Evolutionary conservation across 805 yeast genomes (phyloP), one percentile per base, ranked within the genome.

Genomic region (Sugiyamaella mastotermitis): DNA sequence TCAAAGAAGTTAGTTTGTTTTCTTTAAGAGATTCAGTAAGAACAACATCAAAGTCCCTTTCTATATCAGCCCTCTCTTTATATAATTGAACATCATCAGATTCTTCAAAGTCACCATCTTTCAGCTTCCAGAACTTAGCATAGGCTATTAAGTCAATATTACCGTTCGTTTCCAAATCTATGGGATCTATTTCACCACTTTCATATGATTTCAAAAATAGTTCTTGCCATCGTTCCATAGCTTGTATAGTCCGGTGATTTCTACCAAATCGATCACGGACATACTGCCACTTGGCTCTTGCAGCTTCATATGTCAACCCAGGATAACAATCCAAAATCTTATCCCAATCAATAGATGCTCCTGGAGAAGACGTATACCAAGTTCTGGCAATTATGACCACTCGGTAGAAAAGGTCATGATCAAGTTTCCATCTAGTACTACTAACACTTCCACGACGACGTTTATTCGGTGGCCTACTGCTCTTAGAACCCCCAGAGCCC

Each of bases 211-310:
- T 60, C 24, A 78, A 49, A 17, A 87, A 69, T 15, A 83, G 67
- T 15, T 65, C 66, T 50, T 83, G 90, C 80, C 92, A 88, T 9
- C 69, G 68, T 32, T 68, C 66, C 33, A 68, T 61, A 0, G 74
- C 69, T 24, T 71, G 70, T 30, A 69, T 72, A 30, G 82, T 64
- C 0, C 79, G 82, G 35, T 70, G 66, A 11, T 61, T 58, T 0
- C 92, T 92, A 26, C 80, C 74, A 70, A 43, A 72, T 68, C 49
- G 65, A 51, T 74, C 72, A 30, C 84, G 68, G 6, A 83, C 68
- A 14, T 73, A 65, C 1, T 81, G 75, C 96, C 96, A 88, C 42
- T 74, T 78, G 35, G 74, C 72, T 45, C 69, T 70, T 19, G 80
- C 59, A 8, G 68, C 62, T 6, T 68, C 72, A 1, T 71, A 61